These are phyloP conservation scores for Jamesozyma hellenica DNA, from an alignment of 805 yeast genomes.

Conservation along the genomic window DNA sequence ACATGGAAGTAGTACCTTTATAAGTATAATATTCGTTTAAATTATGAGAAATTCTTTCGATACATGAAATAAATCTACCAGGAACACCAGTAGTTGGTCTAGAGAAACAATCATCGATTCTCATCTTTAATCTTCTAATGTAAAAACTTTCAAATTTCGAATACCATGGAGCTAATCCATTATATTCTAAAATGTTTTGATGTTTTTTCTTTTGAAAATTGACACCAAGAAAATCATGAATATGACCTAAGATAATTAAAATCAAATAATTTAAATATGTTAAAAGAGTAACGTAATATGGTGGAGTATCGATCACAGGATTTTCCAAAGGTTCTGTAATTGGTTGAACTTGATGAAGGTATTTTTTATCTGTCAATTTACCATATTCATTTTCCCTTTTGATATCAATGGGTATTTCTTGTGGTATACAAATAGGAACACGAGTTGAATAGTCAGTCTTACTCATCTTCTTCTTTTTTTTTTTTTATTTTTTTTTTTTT, in stretches of 20 bases:
- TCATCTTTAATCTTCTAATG: conserved; percentile 79
- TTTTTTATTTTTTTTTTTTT: too few species aligned
- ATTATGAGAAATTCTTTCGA: conserved; percentile 64
- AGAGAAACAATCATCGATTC: conserved; percentile 90
- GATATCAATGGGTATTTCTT: conserved; percentile 29
- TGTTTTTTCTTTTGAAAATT: conserved; percentile 57
- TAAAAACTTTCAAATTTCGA: conserved; percentile 90
- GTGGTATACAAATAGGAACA: conserved; percentile 31
- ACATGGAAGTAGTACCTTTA: conserved; percentile 65
- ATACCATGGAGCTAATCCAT: conserved; percentile 94
- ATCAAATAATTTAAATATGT: conserved; percentile 82
- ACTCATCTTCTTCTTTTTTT: not conserved
- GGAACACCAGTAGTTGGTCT: conserved; percentile 97
- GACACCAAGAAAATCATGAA: conserved; percentile 80
- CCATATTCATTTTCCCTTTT: conserved; percentile 65
- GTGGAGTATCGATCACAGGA: conserved; percentile 75
- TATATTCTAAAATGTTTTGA: conserved; percentile 55
- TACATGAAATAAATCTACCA: conserved; percentile 78
- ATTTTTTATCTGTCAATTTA: conserved; percentile 49
- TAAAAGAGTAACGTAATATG: conserved; percentile 63
- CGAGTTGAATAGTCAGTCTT: conserved; percentile 1
- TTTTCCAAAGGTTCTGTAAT: conserved; percentile 47
- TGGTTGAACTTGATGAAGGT: conserved; percentile 51
- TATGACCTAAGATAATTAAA: conserved; percentile 79
- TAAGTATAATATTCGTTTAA: conserved; percentile 56